Evolutionary conservation across 2,329 filamentous ascomycete genomes (phyloP).

Genomic region (Cladobotryum protrusum): DNA sequence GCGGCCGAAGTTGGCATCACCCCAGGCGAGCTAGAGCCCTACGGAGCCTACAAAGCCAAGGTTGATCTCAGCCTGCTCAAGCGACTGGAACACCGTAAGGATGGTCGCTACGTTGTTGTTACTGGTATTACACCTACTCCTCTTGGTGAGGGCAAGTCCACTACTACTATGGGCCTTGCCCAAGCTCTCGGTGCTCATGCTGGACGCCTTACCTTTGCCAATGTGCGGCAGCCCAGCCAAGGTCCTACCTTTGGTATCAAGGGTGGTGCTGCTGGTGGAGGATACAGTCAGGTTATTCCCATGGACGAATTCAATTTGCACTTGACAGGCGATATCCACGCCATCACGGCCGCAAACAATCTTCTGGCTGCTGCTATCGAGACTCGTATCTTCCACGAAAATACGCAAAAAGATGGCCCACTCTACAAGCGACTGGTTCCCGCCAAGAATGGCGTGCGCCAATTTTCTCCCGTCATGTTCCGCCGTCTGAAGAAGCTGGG

Average conservation of each 20-base stretch:
- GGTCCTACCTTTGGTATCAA: conserved; percentile 99
- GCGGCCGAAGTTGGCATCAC: conserved; percentile 85
- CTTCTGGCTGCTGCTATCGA: conserved; percentile 93
- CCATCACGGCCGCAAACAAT: conserved; percentile 95
- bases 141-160: conserved; percentile 95
- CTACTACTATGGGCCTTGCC: conserved; percentile 90
- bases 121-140: conserved; percentile 96
- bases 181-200: conserved; percentile 89
- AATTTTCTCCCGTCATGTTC: conserved; percentile 87
- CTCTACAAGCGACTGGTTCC: conserved; percentile 86
- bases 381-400: conserved; percentile 97
- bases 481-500: conserved; percentile 90
- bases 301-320: conserved; percentile 99
- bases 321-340: conserved; percentile 95
- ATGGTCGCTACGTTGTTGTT: conserved; percentile 88
- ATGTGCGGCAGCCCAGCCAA: conserved; percentile 94
- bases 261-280: conserved; percentile 91
- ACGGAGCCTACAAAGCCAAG: conserved; percentile 94
- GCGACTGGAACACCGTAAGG: conserved; percentile 75
- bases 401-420: conserved; percentile 83
- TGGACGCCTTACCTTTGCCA: conserved; percentile 84
- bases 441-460: conserved; percentile 78
- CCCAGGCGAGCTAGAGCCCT: conserved; percentile 84
- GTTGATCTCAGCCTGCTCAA: conserved; percentile 77
- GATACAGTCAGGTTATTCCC: conserved; percentile 97